Evolutionary conservation across 2,329 filamentous ascomycete species (phyloP), one percentile per base, ranked within the genome.

Genomic region (Phaeosphaeria sp.): DNA sequence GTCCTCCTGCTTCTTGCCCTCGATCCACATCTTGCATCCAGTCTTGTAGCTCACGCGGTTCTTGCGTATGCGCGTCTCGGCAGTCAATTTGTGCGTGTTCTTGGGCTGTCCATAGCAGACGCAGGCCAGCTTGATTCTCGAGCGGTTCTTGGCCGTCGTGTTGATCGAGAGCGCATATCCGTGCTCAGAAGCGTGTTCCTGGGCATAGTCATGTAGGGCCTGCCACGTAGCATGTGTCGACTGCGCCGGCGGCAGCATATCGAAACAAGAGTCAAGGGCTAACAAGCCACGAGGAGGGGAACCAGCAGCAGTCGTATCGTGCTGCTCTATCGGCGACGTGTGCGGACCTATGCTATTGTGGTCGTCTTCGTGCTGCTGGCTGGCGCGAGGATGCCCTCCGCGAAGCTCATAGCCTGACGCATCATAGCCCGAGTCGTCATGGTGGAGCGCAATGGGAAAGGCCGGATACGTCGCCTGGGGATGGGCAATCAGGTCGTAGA

Each of bases 161-260:
- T 75, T 76, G 60, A 76, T 76, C 43, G 63, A 66, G 18, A 76
- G 62, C 1, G 73, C 73, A 52, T 76, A 76, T 15, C 73, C 73
- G 46, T 76, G 71, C 17, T 64, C 56, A 0, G 72, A 65, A n/a
- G 73, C 73, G 53, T 75, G 70, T 21, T 62, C 63, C 57, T 76
- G 72, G 9, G 72, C 73, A 50, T 66, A 73, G 23, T 67, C 65
- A 60, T 75, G 68, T 2, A 76, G 68, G 2, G 65, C 64, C 46
- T 72, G 68, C 70, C 71, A 74, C 9, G 66, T 66, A 9, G 60
- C 49, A 46, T 74, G 72, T 1, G 64, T 68, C 7, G 63, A 69
- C 15, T 53, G n/a, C 2, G 63, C 58, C 0, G 73, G 73, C 7
- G 73, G 69, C 1, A 69, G 62, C 72, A 75, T 74, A 44, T 72